phyloP scores from a whole-genome alignment of 768 basidiomycete genomes.

The Tylopilus plumbeoviolaceoides region DNA sequence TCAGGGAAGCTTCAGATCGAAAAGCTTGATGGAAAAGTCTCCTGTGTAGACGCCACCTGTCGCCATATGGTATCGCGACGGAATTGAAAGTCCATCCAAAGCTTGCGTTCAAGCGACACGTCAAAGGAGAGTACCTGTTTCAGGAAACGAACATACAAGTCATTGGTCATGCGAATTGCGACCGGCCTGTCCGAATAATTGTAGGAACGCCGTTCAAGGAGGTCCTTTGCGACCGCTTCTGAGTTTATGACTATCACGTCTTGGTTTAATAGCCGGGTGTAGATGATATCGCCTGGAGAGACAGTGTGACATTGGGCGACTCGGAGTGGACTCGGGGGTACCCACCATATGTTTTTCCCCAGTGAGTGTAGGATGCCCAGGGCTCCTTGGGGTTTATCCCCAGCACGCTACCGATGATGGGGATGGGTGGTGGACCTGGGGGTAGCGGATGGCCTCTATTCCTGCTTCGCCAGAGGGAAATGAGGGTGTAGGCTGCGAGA shows the following conservation, averaged over 20 bases:
- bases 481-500: slow-evolving; percentile 1
- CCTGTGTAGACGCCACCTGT: slow-evolving; percentile 29
- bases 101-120: slow-evolving; percentile 2
- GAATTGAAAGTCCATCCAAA: slow-evolving; percentile 31
- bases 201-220: slow-evolving; percentile 42
- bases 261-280: slow-evolving; percentile 34
- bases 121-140: not conserved
- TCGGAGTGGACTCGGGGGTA: slow-evolving; percentile 7
- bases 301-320: not conserved
- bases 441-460: slow-evolving; percentile 30
- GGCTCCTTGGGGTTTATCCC: slow-evolving; percentile 26
- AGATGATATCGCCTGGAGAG: slow-evolving; percentile 34
- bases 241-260: slow-evolving; percentile 40
- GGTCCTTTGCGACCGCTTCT: slow-evolving; percentile 35
- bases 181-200: slow-evolving; percentile 43
- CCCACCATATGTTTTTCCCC: slow-evolving; percentile 31
- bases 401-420: slow-evolving; percentile 28
- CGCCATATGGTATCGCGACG: slow-evolving; percentile 24
- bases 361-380: slow-evolving; percentile 31
- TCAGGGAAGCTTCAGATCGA: slow-evolving; percentile 15
- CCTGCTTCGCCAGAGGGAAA: slow-evolving; percentile 2
- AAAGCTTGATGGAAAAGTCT: slow-evolving; percentile 29
- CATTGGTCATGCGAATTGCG: slow-evolving; percentile 25
- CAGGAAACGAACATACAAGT: slow-evolving; percentile 19
- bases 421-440: slow-evolving; percentile 50